A percentile compares a stretch with the other conserved stretches of the same genome.
These are phyloP conservation scores for Nicotiana benthamiana DNA, from an alignment of 257 asterid species.

Conservation along the genomic window DNA sequence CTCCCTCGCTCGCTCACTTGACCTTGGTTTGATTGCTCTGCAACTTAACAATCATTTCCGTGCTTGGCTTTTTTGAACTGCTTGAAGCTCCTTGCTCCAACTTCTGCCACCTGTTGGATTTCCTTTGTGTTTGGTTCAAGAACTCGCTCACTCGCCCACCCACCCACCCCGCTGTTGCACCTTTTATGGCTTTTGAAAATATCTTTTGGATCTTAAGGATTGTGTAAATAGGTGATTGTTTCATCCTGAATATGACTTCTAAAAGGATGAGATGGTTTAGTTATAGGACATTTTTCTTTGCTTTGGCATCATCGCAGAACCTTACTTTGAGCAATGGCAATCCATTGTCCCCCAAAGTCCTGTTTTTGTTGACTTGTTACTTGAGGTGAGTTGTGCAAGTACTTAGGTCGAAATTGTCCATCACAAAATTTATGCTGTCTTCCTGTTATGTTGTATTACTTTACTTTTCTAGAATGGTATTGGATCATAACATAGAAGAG, in stretches of 20 bases:
- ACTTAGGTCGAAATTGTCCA: neutral
- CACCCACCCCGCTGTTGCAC: too few species aligned
- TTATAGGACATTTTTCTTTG: neutral
- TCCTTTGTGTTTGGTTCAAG: neutral
- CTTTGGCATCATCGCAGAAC: neutral
- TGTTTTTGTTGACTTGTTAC: neutral
- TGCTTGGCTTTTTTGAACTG: neutral
- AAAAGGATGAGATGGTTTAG: neutral
- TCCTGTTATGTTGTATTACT: neutral
- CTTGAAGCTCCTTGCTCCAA: neutral
- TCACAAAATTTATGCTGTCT: neutral
- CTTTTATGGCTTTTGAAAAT: neutral
- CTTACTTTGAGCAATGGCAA: neutral
- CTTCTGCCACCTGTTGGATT: neutral
- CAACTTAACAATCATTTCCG: neutral
- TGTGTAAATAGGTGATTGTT: neutral
- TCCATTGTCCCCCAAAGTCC: neutral
- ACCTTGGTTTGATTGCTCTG: neutral
- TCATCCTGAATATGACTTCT: neutral
- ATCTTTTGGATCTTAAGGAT: neutral
- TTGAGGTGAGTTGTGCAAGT: neutral
- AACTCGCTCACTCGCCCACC: neutral
- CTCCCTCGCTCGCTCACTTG: neutral
- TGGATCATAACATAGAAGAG: neutral
- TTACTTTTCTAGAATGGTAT: neutral